Evolutionary conservation across 495 filamentous ascomycete species (phyloP).

Genomic region (Penicillium herquei): DNA sequence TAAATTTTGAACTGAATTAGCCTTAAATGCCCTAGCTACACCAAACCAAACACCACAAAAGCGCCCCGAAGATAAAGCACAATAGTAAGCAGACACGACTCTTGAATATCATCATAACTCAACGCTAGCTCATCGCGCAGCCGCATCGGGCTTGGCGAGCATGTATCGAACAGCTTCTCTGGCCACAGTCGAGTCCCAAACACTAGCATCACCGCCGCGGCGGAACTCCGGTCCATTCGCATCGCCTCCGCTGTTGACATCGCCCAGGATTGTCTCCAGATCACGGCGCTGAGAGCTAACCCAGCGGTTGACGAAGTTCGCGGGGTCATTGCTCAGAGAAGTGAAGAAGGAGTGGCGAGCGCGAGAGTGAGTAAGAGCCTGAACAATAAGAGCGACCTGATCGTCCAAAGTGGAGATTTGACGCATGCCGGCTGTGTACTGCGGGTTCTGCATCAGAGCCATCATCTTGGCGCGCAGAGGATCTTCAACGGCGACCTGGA

Average conservation of each 20-base stretch:
- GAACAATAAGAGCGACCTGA: conserved; percentile 74
- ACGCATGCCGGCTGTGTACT: conserved; percentile 57
- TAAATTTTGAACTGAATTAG: conserved; percentile 20
- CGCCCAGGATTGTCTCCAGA: conserved; percentile 84
- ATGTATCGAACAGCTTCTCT: conserved; percentile 49
- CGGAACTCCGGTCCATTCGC: conserved; percentile 57
- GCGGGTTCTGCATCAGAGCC: conserved; percentile 54
- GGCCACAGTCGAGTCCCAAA: conserved; percentile 52
- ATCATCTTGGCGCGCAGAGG: conserved; percentile 68
- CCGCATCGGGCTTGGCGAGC: conserved; percentile 46
- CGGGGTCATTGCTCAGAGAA: conserved; percentile 74
- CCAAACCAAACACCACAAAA: conserved; percentile 38
- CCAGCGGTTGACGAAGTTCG: conserved; percentile 78
- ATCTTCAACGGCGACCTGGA: conserved; percentile 81
- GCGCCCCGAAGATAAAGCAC: conserved; percentile 25
- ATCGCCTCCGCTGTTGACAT: conserved; percentile 67
- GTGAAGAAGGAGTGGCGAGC: conserved; percentile 84
- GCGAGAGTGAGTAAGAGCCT: conserved; percentile 73
- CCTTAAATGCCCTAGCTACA: conserved; percentile 23
- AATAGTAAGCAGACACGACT: conserved; percentile 6
- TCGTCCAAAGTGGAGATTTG: conserved; percentile 75
- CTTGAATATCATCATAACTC: conserved; percentile 5
- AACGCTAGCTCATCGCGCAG: conserved; percentile 22
- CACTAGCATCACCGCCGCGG: conserved; percentile 52
- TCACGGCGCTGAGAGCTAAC: conserved; percentile 84